A percentile compares a stretch with the other conserved stretches of the same genome.
Conservation (phyloP, 2,329 filamentous ascomycete genomes). For the Raffaelea arxii region DNA sequence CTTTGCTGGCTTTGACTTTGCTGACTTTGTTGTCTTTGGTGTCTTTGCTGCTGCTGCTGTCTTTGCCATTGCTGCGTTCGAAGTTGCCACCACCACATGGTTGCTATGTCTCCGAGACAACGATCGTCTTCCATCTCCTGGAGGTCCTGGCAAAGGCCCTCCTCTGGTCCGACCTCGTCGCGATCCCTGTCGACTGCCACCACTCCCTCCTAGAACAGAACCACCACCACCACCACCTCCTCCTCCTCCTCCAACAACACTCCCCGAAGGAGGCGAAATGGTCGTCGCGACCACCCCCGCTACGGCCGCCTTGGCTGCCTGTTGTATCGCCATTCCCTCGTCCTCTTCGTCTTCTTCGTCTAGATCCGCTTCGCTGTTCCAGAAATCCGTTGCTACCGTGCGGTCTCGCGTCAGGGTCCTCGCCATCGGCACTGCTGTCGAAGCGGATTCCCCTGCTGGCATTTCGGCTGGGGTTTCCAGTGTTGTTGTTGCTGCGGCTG, state of each 20-base stretch:
- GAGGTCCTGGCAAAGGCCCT: no score
- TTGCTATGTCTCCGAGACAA: constrained; percentile 49
- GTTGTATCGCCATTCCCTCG: constrained; percentile 38
- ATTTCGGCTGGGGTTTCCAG: no score
- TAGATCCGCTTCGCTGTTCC: constrained; percentile 69
- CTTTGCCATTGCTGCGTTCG: constrained; percentile 40
- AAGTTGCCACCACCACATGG: no score
- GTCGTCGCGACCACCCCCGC: not conserved
- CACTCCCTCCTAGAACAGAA: no score
- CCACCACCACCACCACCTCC: constrained; percentile 25
- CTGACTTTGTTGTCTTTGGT: not conserved
- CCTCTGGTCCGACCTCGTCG: constrained; percentile 45
- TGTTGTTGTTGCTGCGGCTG: no score
- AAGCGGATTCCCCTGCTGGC: no score
- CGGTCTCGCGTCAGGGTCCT: no score
- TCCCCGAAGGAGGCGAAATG: not conserved
- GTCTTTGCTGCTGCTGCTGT: constrained; percentile 17
- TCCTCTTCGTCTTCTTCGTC: no score
- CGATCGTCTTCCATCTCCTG: no score
- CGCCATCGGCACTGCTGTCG: no score
- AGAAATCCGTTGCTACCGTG: constrained; percentile 40
- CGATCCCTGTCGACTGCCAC: constrained; percentile 37
- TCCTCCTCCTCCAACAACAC: not conserved
- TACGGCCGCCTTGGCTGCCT: not conserved
- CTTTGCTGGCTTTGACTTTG: no score